These are phyloP conservation scores for sunflower (Helianthus annuus) DNA, from an alignment of 129 eudicot genomes.

Conservation along the genomic window DNA sequence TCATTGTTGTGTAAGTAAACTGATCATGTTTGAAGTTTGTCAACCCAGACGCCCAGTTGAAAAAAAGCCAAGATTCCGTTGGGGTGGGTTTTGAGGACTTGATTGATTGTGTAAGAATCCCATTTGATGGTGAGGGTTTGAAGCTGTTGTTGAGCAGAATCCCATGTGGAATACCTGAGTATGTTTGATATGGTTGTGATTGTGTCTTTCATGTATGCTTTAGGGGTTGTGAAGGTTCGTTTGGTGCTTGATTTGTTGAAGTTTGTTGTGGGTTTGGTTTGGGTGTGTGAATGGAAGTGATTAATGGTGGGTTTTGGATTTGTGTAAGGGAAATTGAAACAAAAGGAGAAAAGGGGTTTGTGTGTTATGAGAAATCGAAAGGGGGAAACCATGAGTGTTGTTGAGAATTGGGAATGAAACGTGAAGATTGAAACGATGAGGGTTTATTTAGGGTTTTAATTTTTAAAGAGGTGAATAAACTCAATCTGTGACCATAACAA, in stretches of 20 bases:
- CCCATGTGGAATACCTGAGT: constrained; percentile 75
- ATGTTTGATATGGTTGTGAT: constrained; percentile 56
- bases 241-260: constrained; percentile 34
- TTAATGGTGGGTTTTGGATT: no score
- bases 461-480: no score
- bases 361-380: no score
- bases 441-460: no score
- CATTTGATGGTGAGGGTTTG: constrained; percentile 53
- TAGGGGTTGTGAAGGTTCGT: constrained; percentile 37
- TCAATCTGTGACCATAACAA: no score
- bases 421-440: no score
- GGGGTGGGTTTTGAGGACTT: constrained; percentile 91
- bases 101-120: constrained; percentile 87
- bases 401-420: no score
- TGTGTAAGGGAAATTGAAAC: no score
- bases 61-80: constrained; percentile 88
- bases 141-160: constrained; percentile 67
- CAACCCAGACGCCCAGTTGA: constrained; percentile 68
- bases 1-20: constrained; percentile 87
- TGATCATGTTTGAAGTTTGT: constrained; percentile 79
- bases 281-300: constrained; percentile 36
- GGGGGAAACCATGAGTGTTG: no score
- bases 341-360: no score
- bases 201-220: constrained; percentile 56
- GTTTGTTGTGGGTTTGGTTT: constrained; percentile 31